These are phyloP conservation scores for Phellopilus nigrolimitatus DNA, from an alignment of 1,284 basidiomycete species.

Conservation along the genomic window DNA sequence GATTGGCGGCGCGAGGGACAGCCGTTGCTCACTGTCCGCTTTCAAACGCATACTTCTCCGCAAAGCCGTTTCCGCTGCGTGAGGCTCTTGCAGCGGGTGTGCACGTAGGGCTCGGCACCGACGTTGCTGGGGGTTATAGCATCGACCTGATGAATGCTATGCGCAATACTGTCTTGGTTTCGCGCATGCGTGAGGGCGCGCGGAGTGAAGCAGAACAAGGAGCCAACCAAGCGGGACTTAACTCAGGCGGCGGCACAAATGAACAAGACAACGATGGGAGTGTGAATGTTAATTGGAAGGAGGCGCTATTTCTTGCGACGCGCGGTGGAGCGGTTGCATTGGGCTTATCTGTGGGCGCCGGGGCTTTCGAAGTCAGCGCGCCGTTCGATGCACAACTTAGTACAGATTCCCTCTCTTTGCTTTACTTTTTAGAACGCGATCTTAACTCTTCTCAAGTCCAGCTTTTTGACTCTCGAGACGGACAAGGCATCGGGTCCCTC, in stretches of 20 bases:
- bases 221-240: no score
- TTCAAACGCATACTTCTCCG: constrained; percentile 82
- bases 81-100: constrained; percentile 64
- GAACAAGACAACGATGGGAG: constrained; percentile 21
- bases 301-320: constrained; percentile 75
- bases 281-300: constrained; percentile 70
- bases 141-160: constrained; percentile 72
- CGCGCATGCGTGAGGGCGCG: constrained; percentile 65
- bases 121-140: constrained; percentile 80
- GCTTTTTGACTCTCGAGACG: constrained; percentile 37
- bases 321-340: constrained; percentile 69
- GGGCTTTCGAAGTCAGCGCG: constrained; percentile 60
- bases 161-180: constrained; percentile 70
- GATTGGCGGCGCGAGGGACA: constrained; percentile 48
- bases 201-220: constrained; percentile 32
- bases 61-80: constrained; percentile 65
- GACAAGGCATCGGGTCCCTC: constrained; percentile 51
- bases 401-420: constrained; percentile 29
- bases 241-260: constrained; percentile 10
- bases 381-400: constrained; percentile 80
- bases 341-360: constrained; percentile 42
- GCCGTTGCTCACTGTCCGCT: constrained; percentile 81
- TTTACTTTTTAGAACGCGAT: constrained; percentile 5
- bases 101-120: constrained; percentile 75
- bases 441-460: constrained; percentile 37